Evolutionary conservation across 1,139 yeast genomes (phyloP), one percentile per base, ranked within the genome.

Genomic region (Kodamaea anthophila): DNA sequence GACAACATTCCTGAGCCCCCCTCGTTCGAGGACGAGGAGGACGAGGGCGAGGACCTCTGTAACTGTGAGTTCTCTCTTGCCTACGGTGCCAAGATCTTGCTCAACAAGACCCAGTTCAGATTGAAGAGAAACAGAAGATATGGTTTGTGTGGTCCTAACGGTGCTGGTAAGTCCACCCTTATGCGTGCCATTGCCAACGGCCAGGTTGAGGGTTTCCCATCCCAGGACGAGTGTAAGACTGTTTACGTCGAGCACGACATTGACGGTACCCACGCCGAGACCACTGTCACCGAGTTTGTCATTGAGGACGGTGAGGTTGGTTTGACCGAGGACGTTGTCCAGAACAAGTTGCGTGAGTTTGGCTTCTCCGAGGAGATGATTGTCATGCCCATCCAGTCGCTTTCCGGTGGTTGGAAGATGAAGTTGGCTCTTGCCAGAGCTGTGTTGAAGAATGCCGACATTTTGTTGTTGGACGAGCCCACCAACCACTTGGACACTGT

Each of bases 361-460:
- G 76, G 77, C 57, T 91, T 91, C 86, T 57, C 93, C 51, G 91
- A 85, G 42, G 94, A 79, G 57, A 87, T 87, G 96, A 77, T 78
- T 60, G 65, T 58, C 49, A 83, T 82, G 93, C 94, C 94, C 64
- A 88, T 91, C 64, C 80, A 87, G 60, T 85, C 96, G 44, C 77
- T 91, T 53, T 88, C 97, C 57, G 98, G 98, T 81, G 98, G 98
- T 79, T 91, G 98, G 98, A 91, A 91, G 80, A 91, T 91, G 98
- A 91, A 91, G 75, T 80, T 91, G 66, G 98, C 96, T 61, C 78
- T 91, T 59, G 97, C 97, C 53, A 85, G 96, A 74, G 98, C 98
- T 60, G 96, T 91, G 63, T 83, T 91, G 72, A 85, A 85, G 77
- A 87, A 87, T 71, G 97, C 97, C 55, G 97, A 91, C 70, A 91